Evolutionary conservation across 805 yeast genomes (phyloP).

Genomic region (Ogataea haglerorum): DNA sequence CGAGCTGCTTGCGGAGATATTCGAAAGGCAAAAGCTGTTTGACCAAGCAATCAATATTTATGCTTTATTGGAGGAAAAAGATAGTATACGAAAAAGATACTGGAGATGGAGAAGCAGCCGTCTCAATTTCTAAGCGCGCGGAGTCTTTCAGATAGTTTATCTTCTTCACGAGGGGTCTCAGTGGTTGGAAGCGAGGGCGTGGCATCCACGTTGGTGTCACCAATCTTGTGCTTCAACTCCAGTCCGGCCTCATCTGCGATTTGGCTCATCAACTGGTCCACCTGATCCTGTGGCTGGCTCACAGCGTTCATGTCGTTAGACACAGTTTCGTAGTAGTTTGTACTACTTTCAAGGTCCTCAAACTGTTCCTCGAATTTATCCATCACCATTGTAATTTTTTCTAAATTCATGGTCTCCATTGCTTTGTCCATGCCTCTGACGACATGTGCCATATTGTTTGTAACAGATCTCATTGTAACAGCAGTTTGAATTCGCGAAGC

Average conservation of each 20-base stretch:
- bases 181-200: conserved; percentile 36
- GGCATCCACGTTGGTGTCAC: conserved; percentile 53
- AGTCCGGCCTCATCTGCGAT: conserved; percentile 98
- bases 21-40: conserved; percentile 29
- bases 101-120: conserved; percentile 25
- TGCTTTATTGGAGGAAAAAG: conserved; percentile 42
- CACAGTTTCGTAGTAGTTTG: conserved; percentile 88
- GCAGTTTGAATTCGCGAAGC: conserved; percentile 97
- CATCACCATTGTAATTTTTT: conserved; percentile 90
- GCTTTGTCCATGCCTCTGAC: conserved; percentile 97
- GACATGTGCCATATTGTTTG: conserved; percentile 90
- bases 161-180: conserved; percentile 61
- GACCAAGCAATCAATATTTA: conserved; percentile 44
- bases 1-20: conserved; percentile 57
- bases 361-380: conserved; percentile 95
- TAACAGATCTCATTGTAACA: conserved; percentile 93
- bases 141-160: conserved; percentile 78
- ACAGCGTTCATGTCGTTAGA: conserved; percentile 86
- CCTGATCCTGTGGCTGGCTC: conserved; percentile 92
- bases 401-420: conserved; percentile 91
- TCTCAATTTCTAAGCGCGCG: conserved; percentile 66
- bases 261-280: conserved; percentile 82
- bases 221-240: conserved; percentile 81
- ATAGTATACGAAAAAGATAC: conserved; percentile 31
- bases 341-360: conserved; percentile 91